Conservation (phyloP, 768 basidiomycete species). For the Boletus eberwhitei region DNA sequence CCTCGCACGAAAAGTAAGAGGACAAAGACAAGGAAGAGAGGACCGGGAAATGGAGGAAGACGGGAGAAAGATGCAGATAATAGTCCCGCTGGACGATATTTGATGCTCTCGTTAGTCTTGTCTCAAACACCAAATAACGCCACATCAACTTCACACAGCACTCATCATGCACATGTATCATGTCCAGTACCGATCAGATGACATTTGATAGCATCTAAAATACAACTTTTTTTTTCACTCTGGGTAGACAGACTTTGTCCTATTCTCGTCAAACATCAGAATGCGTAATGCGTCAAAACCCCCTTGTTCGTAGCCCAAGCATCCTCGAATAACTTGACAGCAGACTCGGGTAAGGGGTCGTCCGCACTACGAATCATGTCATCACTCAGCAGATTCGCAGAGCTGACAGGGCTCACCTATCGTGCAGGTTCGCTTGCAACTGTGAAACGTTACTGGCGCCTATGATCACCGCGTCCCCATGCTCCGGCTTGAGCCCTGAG, state of each 20-base stretch:
- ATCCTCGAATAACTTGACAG: neutral
- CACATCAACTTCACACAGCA: slow-evolving; percentile 16
- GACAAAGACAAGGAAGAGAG: neutral
- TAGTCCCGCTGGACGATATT: neutral
- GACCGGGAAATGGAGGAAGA: neutral
- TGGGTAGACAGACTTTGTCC: neutral
- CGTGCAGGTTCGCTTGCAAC: neutral
- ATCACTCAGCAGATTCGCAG: neutral
- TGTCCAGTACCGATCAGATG: neutral
- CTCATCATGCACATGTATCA: neutral
- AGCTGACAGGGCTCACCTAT: neutral
- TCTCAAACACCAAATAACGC: slow-evolving; percentile 24
- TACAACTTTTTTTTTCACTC: neutral
- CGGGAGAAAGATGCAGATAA: slow-evolving; percentile 12
- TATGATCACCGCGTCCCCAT: neutral
- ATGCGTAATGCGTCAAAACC: neutral
- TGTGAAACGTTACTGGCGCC: neutral
- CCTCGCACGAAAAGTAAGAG: slow-evolving; percentile 1
- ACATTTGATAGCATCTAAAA: neutral
- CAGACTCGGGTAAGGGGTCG: neutral
- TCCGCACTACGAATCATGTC: neutral
- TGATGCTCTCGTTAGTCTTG: slow-evolving; percentile 6
- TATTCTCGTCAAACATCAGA: neutral
- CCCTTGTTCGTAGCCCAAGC: neutral
- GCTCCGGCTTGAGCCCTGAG: neutral